phyloP scores from a whole-genome alignment of 805 yeast genomes.

The Myxozyma kluyveri region DNA sequence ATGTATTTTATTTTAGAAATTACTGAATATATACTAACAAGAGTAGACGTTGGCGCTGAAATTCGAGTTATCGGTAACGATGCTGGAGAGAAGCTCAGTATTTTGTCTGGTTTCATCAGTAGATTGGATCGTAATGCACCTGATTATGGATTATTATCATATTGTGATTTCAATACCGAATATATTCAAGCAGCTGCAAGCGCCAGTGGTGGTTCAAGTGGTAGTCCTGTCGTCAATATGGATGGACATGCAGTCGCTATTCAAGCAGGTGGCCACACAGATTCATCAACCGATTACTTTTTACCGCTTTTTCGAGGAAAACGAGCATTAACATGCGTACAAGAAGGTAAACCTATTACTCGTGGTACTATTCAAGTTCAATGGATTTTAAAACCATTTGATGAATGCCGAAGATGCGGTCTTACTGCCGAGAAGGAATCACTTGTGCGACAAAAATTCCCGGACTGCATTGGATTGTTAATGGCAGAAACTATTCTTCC shows the following conservation, averaged over 20 bases:
- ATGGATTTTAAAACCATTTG: conserved; percentile 78
- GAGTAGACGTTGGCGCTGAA: conserved; percentile 79
- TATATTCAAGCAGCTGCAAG: conserved; percentile 61
- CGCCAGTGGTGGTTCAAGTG: conserved; percentile 94
- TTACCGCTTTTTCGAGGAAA: conserved; percentile 79
- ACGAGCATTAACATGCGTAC: conserved; percentile 77
- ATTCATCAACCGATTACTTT: conserved; percentile 90
- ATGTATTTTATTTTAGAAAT: background rate
- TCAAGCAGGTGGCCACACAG: conserved; percentile 83
- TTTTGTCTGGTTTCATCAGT: conserved; percentile 77
- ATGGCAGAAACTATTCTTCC: conserved; percentile 82
- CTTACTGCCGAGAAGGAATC: conserved; percentile 71
- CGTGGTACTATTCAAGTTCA: conserved; percentile 92
- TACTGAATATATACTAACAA: background rate
- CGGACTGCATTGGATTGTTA: conserved; percentile 71
- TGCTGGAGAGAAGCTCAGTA: conserved; percentile 90
- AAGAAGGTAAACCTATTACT: conserved; percentile 55
- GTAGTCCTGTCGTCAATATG: conserved; percentile 91
- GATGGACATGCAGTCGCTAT: conserved; percentile 86
- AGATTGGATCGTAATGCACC: conserved; percentile 93
- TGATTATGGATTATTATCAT: conserved; percentile 81
- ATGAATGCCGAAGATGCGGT: conserved; percentile 86
- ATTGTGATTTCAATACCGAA: conserved; percentile 51
- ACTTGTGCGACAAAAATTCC: conserved; percentile 63
- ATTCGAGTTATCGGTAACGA: conserved; percentile 95